Evolutionary conservation across 2,329 filamentous ascomycete species (phyloP).

Genomic region (Diaporthe vaccinii): DNA sequence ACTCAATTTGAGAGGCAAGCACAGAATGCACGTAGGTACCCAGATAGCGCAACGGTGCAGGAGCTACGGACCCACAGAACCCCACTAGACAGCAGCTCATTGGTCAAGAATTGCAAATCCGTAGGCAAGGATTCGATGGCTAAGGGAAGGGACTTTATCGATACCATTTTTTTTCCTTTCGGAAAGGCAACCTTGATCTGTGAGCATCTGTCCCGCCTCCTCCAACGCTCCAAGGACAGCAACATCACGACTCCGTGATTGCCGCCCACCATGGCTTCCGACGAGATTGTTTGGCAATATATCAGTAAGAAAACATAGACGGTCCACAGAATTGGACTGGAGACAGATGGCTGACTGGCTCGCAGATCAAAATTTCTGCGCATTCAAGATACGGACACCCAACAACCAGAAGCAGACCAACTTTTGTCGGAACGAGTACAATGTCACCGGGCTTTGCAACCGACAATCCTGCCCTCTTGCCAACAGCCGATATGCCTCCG

Average conservation of each 20-base stretch:
- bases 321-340: not conserved
- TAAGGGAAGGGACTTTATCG: conserved; percentile 34
- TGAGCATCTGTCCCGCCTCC: conserved; percentile 36
- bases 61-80: not conserved
- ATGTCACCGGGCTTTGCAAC: conserved; percentile 86
- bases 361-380: conserved; percentile 82
- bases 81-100: not conserved
- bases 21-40: not conserved
- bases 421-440: conserved; percentile 97
- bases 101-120: conserved; percentile 35
- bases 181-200: not conserved
- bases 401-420: conserved; percentile 80
- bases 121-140: conserved; percentile 37
- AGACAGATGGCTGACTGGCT: not conserved
- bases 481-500: conserved; percentile 92
- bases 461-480: conserved; percentile 91
- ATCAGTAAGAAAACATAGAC: conserved; percentile 12
- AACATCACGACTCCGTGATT: not conserved
- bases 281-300: conserved; percentile 93
- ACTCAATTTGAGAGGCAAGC: not conserved
- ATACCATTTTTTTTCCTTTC: conserved; percentile 40
- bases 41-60: too few relatives aligned
- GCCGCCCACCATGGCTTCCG: conserved; percentile 78
- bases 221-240: conserved; percentile 17
- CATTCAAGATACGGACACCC: conserved; percentile 85